Base-by-base conservation (phyloP, 192 early-diverging fungal species). In the Gamsiella multidivaricata region DNA sequence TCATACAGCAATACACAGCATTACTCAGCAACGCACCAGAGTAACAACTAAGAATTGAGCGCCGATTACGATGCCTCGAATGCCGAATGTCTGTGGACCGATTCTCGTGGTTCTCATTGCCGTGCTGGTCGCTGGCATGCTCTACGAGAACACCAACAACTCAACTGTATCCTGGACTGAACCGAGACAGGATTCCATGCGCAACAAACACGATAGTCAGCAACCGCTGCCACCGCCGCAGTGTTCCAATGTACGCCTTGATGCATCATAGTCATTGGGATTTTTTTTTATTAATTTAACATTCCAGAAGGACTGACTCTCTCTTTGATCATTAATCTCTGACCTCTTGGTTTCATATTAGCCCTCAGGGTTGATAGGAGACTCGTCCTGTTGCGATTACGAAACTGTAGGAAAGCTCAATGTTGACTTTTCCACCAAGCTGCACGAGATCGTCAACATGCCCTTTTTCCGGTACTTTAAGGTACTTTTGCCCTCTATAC, bases 391-490 rank as follows among this genome's bases (percentile, higher is more conserved):
- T 26, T 92, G 92, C 79, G 88, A 90, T 78, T 94, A 88, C 67
- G 88, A 92, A 59, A 85, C 88, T 5, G 83, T 95, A 41, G 92
- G 93, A 52, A 82, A 85, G 11, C 83, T 96, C 32, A 97, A 98
- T 80, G 75, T 85, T 32, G 86, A 87, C 18, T 81, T 98, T 36
- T 72, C 87, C 17, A 85, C 84, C 28, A 83, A 88, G 61, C 78
- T 99, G 41, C 74, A 88, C 31, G 85, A 90, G 50, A 86, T 99
- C n/a, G 90, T 96, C 22, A 84, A 87, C 28, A 93, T 95, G 34
- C 88, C 87, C 11, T 97, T 95, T 80, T 99, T 98, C 81, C 82
- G 93, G 54, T 96, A 96, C 79, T 96, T 92, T 70, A 95, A 93
- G 81, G 93, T 95, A 74, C 18, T 22, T n/a, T n/a, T n/a, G n/a